These are phyloP conservation scores for Talaromyces adpressus DNA, from an alignment of 495 filamentous ascomycete species.

Conservation along the genomic window DNA sequence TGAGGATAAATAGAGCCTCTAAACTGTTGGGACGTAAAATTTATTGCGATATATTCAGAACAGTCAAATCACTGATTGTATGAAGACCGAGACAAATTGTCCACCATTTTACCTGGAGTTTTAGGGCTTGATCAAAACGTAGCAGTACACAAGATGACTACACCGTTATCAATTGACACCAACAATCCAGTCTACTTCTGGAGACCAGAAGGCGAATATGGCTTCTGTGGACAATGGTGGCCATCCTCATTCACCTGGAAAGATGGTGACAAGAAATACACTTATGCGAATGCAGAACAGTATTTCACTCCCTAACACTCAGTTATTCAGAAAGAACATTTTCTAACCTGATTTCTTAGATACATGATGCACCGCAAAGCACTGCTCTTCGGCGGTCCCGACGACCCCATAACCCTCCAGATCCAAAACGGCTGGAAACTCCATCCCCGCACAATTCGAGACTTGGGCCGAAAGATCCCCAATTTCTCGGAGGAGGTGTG, in stretches of 20 bases:
- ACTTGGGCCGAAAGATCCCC: conserved; percentile 50
- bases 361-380: conserved; percentile 64
- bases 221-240: conserved; percentile 34
- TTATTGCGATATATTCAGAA: no score
- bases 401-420: conserved; percentile 23
- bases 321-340: background rate
- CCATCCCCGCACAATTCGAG: conserved; percentile 38
- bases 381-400: conserved; percentile 37
- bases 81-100: no score
- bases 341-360: conserved; percentile 8
- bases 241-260: conserved; percentile 19
- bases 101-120: no score
- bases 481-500: conserved; percentile 48
- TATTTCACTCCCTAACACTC: background rate
- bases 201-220: conserved; percentile 17
- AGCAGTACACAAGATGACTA: background rate
- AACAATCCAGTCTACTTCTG: conserved; percentile 28
- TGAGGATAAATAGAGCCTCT: background rate
- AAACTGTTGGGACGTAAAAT: no score
- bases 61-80: no score
- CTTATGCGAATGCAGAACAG: conserved; percentile 25
- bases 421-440: conserved; percentile 26
- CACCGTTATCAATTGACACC: background rate
- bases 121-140: background rate
- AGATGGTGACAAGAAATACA: conserved; percentile 8